Conservation (phyloP, 176 grass and related monocot species). For the Pontederia paniculata region DNA sequence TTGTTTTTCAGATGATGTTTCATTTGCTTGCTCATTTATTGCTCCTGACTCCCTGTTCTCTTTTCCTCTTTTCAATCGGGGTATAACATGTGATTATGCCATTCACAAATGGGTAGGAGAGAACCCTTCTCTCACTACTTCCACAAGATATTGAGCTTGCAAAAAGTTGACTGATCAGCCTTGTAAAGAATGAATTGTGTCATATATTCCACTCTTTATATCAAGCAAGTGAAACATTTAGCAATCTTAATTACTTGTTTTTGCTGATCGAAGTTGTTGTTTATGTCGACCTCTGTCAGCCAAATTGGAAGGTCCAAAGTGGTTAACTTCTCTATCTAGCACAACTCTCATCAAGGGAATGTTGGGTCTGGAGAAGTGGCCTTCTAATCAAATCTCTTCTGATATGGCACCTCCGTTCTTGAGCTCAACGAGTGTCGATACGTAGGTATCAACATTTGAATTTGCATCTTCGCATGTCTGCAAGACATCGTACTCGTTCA, state of each 20-base stretch:
- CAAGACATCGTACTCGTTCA: constrained; percentile 96
- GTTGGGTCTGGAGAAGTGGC: constrained; percentile 84
- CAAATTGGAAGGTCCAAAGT: constrained; percentile 80
- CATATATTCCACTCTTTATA: no score
- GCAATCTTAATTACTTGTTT: constrained; percentile 28
- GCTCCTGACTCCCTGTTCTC: no score
- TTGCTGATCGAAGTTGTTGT: constrained; percentile 49
- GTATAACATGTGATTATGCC: no score
- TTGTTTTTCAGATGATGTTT: no score
- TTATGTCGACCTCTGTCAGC: constrained; percentile 96
- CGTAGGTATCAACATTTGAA: constrained; percentile 77
- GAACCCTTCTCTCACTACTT: constrained; percentile 80
- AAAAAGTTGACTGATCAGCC: not conserved
- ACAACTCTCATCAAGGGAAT: constrained; percentile 75
- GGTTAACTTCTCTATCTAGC: constrained; percentile 87
- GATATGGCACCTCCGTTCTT: constrained; percentile 50
- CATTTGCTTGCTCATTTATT: no score
- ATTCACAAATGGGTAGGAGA: constrained; percentile 68
- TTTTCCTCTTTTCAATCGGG: no score
- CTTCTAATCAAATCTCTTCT: constrained; percentile 77
- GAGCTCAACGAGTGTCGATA: constrained; percentile 51
- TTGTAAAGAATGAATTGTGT: not conserved
- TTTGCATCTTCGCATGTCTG: constrained; percentile 82
- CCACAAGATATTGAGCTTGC: constrained; percentile 71
- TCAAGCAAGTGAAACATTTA: not conserved